Evolutionary conservation across 805 yeast species (phyloP).

Genomic region (Zygotorulaspora sp.): DNA sequence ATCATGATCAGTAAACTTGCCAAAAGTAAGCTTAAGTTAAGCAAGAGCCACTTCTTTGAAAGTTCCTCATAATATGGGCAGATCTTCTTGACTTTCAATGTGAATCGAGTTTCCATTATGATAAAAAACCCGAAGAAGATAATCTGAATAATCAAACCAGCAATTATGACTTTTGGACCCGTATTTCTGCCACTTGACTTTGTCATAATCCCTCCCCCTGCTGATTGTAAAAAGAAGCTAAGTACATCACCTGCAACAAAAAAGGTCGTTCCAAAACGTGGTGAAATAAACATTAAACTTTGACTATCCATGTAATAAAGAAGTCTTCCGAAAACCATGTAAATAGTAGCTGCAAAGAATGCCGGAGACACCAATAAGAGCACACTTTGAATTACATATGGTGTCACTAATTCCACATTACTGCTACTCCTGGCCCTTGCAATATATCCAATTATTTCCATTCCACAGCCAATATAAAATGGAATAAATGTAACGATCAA

Average conservation of each 20-base stretch:
- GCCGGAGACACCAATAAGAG: slow-evolving; percentile 34
- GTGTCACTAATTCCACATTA: slow-evolving; percentile 10
- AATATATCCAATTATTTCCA: slow-evolving; percentile 30
- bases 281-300: slow-evolving; percentile 20
- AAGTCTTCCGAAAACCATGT: slow-evolving; percentile 33
- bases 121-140: slow-evolving; percentile 32
- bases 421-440: slow-evolving; percentile 21
- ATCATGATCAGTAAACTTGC: slow-evolving; percentile 25
- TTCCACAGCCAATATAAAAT: slow-evolving; percentile 23
- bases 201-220: slow-evolving; percentile 35
- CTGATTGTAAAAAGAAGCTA: slow-evolving; percentile 31
- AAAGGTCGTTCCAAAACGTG: slow-evolving; percentile 25
- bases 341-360: slow-evolving; percentile 32
- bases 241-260: slow-evolving; percentile 35
- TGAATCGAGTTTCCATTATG: slow-evolving; percentile 18
- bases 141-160: slow-evolving; percentile 34
- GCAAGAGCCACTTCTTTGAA: slow-evolving; percentile 14
- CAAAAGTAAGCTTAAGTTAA: slow-evolving; percentile 14
- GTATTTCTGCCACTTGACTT: slow-evolving; percentile 1
- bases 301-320: slow-evolving; percentile 19
- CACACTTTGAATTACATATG: slow-evolving; percentile 28
- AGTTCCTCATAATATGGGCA: slow-evolving; percentile 2
- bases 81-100: slow-evolving; percentile 9
- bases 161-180: slow-evolving; percentile 28
- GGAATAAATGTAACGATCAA: too few species aligned